Evolutionary conservation across 73 alveolate genomes (phyloP).

Genomic region (Paramecium caudatum): DNA sequence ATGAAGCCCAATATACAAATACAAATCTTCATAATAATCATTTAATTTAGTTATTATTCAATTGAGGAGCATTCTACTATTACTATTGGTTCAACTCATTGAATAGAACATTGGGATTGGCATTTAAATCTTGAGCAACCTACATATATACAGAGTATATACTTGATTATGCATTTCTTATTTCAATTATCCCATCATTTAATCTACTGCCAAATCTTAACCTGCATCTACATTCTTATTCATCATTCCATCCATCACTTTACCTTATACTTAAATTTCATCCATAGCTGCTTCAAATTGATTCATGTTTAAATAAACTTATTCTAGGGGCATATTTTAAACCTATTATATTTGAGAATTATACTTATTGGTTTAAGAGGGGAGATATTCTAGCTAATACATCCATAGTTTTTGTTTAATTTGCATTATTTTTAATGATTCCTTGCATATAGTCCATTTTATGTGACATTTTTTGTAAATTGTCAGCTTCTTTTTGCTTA

Average conservation of each 20-base stretch:
- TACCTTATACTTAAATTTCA: slow-evolving; percentile 42
- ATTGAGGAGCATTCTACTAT: not conserved
- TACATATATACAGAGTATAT: not conserved
- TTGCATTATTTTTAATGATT: not conserved
- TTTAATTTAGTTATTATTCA: not conserved
- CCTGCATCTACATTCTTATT: slow-evolving; percentile 12
- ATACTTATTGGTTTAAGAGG: slow-evolving; percentile 26
- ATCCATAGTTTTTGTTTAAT: not conserved
- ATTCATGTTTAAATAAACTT: slow-evolving; percentile 41
- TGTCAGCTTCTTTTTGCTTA: slow-evolving; percentile 38
- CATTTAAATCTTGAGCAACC: slow-evolving; percentile 42
- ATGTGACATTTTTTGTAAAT: slow-evolving; percentile 22
- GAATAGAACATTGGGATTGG: slow-evolving; percentile 54
- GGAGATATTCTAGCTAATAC: slow-evolving; percentile 7
- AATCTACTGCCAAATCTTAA: slow-evolving; percentile 4
- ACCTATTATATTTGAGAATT: not conserved
- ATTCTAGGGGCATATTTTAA: slow-evolving; percentile 50
- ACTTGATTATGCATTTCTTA: slow-evolving; percentile 41
- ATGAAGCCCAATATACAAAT: slow-evolving; percentile 29
- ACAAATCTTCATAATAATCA: not conserved
- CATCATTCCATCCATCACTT: slow-evolving; percentile 51
- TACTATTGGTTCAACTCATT: slow-evolving; percentile 14
- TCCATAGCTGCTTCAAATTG: slow-evolving; percentile 46
- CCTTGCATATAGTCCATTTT: slow-evolving; percentile 60
- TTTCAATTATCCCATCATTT: slow-evolving; percentile 61